Evolutionary conservation across 192 early-diverging fungal species (phyloP).

Genomic region (Coemansia sp.): DNA sequence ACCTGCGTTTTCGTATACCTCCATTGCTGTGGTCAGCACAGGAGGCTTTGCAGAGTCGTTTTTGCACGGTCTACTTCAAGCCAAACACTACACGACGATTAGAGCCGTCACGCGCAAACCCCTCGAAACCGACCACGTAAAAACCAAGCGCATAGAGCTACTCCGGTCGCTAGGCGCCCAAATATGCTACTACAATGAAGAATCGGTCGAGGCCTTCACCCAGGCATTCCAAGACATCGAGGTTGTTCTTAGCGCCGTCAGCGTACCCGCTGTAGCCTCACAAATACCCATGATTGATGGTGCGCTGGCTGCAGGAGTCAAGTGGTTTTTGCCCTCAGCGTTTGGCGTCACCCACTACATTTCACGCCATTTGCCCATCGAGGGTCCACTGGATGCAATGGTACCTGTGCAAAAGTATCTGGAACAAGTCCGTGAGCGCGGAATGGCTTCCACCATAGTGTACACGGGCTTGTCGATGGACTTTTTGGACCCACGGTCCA

Average conservation of each 20-base stretch:
- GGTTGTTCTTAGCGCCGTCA: conserved; percentile 33
- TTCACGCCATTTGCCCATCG: conserved; percentile 34
- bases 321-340: conserved; percentile 50
- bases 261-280: conserved; percentile 9
- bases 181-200: conserved; percentile 10
- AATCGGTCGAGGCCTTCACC: conserved; percentile 7
- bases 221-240: conserved; percentile 22
- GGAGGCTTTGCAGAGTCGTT: conserved; percentile 36
- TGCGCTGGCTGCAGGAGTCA: conserved; percentile 25
- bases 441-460: conserved; percentile 29
- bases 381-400: conserved; percentile 36
- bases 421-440: neutral
- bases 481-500: conserved; percentile 30
- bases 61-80: conserved; percentile 14
- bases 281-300: conserved; percentile 44
- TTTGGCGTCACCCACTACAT: conserved; percentile 30
- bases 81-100: conserved; percentile 15
- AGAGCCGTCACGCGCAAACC: conserved; percentile 32
- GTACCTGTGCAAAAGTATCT: conserved; percentile 18
- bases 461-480: conserved; percentile 48
- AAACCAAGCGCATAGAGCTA: conserved; percentile 12
- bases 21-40: conserved; percentile 41
- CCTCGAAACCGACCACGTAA: conserved; percentile 8
- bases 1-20: conserved; percentile 5
- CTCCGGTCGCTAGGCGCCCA: conserved; percentile 18